Base-by-base conservation (phyloP, 2,329 filamentous ascomycete species). In the Diplodia mutila region DNA sequence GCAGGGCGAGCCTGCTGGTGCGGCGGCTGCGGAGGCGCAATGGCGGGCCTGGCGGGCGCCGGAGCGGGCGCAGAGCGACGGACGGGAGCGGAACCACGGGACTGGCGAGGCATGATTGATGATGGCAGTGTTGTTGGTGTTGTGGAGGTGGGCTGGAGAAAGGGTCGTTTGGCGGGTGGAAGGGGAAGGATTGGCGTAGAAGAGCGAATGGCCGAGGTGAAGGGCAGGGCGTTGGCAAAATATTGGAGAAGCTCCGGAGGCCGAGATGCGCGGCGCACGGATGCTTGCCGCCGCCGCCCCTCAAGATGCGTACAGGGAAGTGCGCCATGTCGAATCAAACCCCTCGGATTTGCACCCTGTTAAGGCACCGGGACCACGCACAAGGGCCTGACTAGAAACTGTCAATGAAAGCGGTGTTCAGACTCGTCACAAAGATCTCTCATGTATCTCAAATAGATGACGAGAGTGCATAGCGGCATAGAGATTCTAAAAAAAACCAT, bases 1-100 rank as follows among this genome's bases (percentile, higher is more conserved):
- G 91, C 87, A 77, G 91, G 73, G 91, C 87, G 77, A 90, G 88
- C 72, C 91, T 87, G 76, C 74, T 72, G 67, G 80, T 79, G 39
- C 79, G 81, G 59, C 80, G 77, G 65, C 82, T 61, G 78, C 72
- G 90, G 86, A 71, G 91, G 90, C 70, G 89, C 85, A 46, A 51
- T 46, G 73, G 90, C 86, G 77, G 90, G 87, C 71, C 90, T 86
- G 76, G 74, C 75, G 69, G 80, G 79, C 23, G 81, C 76, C 39
- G 79, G 79, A 48, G 80, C 76, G 67, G 78, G 78, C 67, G 78
- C 77, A 34, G 82, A 81, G 69, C 81, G 81, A 75, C 78, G 79
- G 25, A 57, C 37, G 66, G 81, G 79, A 67, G 81, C 80, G 66
- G 81, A 72, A 71, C 82, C 81, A 73, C 82, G 80, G 68, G 75